Base-by-base conservation (phyloP, 75 land plant genomes). In the Pinus taeda region DNA sequence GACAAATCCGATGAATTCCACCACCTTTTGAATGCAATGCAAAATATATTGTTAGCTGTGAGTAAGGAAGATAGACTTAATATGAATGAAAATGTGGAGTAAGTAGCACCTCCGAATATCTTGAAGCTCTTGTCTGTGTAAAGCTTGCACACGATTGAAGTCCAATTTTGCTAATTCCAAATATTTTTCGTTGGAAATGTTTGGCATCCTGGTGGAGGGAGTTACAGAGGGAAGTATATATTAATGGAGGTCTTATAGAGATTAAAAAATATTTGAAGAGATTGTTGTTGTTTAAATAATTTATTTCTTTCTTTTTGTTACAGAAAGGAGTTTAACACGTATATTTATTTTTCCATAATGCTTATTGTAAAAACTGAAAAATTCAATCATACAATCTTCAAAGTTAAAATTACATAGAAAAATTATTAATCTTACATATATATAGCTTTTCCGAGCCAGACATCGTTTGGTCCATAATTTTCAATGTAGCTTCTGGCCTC, bases 111-210 rank as follows among this genome's bases (percentile, higher is more conserved):
- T 81, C 1, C n/a, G 56, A 33, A 86, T 42, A 12, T 84, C 36
- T 70, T 45, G 29, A 17, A 83, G 65, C 69, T 87, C 91, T 21
- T 65, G 77, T 33, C 58, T 64, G 65, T 89, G 90, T 22, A 83
- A 15, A 2, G 60, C 13, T 64, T 84, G 91, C 17, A 89, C 80
- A 60, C 57, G 30, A 57, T 89, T 89, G 61, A 79, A 89, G 74
- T 89, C 91, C 13, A 80, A 78, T 56, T 89, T 84, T 6, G 91
- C 91, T 4, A 89, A 67, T 53, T 76, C 79, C 69, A 89, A 65
- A 71, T 83, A 84, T 26, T 60, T 60, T 29, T 56, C 71, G 57
- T 89, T 81, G 53, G 80, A 87, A 29, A 89, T 71, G 57, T 17
- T 17, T 2, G 77, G 82, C 87, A 89, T 81, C 76, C 91, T 84